A percentile compares a stretch with the other conserved stretches of the same genome.
phyloP scores from a whole-genome alignment of 2,329 filamentous ascomycete species.

The Aureobasidium sp. region DNA sequence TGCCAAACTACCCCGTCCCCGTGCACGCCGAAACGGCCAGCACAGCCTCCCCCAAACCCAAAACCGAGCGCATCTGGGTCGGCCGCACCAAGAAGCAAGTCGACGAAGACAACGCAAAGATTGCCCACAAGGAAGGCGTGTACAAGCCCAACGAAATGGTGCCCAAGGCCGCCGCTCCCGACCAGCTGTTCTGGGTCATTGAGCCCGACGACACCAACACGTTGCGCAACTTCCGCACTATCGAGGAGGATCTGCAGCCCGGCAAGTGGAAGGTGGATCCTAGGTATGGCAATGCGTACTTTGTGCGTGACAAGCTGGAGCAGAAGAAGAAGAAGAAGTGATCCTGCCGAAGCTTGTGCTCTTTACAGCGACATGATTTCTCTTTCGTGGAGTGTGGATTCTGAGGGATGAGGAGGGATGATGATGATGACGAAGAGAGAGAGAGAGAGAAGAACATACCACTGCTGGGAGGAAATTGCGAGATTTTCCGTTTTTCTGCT shows the following conservation, averaged over 20 bases:
- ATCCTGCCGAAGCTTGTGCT: background rate
- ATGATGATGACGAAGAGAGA: background rate
- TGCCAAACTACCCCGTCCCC: constrained; percentile 10
- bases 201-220: constrained; percentile 24
- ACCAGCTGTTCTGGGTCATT: constrained; percentile 29
- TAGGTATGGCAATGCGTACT: constrained; percentile 26
- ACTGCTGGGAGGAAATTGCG: background rate
- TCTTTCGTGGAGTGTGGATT: background rate
- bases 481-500: background rate
- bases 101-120: constrained; percentile 31
- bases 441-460: background rate
- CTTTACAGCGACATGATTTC: background rate
- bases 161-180: constrained; percentile 24
- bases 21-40: constrained; percentile 12
- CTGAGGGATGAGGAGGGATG: background rate
- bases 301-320: constrained; percentile 21
- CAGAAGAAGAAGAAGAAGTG: constrained; percentile 20
- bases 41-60: background rate
- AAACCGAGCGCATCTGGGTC: constrained; percentile 21
- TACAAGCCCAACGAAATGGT: constrained; percentile 27
- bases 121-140: constrained; percentile 26
- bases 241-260: constrained; percentile 24
- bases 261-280: constrained; percentile 29
- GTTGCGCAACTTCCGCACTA: constrained; percentile 25
- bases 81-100: constrained; percentile 30